Percentiles rank a stretch among this genome's conserved stretches.
phyloP scores from a whole-genome alignment of 2,329 filamentous ascomycete species.

The Aspergillus fumigatus region DNA sequence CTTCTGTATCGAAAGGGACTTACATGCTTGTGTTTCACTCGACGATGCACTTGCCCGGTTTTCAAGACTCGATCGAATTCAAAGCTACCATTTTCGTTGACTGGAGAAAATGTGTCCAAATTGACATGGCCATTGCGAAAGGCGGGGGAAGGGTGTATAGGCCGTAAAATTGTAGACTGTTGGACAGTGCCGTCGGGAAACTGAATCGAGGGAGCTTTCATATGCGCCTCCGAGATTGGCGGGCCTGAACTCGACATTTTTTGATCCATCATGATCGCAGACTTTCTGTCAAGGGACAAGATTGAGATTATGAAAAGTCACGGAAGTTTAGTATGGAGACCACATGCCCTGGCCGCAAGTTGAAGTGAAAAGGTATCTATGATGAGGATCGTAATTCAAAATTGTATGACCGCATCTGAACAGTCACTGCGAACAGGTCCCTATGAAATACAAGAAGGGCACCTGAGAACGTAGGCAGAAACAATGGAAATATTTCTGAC shows the following conservation, averaged over 20 bases:
- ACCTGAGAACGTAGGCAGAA: slow-evolving; percentile 14
- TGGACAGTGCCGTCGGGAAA: slow-evolving; percentile 23
- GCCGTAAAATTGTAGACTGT: slow-evolving; percentile 18
- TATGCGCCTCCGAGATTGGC: slow-evolving; percentile 19
- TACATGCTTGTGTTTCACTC: slow-evolving; percentile 92
- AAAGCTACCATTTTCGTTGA: slow-evolving; percentile 93
- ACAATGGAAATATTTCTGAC: neutral
- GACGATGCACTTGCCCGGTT: slow-evolving; percentile 77
- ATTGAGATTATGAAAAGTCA: neutral
- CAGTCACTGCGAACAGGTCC: slow-evolving; percentile 3
- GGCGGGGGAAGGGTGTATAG: slow-evolving; percentile 13
- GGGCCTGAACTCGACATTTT: slow-evolving; percentile 16
- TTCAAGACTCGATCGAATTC: slow-evolving; percentile 94
- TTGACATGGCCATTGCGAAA: slow-evolving; percentile 47
- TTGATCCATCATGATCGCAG: slow-evolving; percentile 20
- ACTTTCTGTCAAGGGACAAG: neutral
- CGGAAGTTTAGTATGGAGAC: neutral
- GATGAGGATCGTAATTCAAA: neutral
- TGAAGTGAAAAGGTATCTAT: neutral
- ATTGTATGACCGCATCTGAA: slow-evolving; percentile 8
- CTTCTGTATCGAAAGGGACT: slow-evolving; percentile 9
- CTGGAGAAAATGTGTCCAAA: slow-evolving; percentile 70
- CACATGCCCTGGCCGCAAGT: neutral
- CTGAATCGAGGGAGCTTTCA: slow-evolving; percentile 23
- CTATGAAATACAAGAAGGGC: slow-evolving; percentile 13